Conservation (phyloP, 108 stramenopile genomes). For the Cyclotella atomus region DNA sequence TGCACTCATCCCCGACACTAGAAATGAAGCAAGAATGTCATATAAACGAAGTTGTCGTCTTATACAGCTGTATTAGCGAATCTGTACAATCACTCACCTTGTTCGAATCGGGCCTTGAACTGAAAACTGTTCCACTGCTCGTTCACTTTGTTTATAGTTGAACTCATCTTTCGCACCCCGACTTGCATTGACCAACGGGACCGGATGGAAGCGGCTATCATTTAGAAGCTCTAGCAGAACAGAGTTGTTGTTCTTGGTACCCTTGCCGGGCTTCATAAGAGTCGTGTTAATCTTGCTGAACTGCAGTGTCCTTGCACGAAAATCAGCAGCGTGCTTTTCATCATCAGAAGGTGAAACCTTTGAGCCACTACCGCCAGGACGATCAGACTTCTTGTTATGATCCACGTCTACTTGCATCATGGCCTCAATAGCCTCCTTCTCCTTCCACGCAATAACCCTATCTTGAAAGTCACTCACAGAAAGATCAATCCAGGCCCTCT, state of each 20-base stretch:
- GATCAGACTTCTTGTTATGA: too few relatives aligned
- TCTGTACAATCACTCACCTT: too few relatives aligned
- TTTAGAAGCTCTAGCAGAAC: slow-evolving; percentile 74
- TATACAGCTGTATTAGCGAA: too few relatives aligned
- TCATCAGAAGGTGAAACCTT: slow-evolving; percentile 7
- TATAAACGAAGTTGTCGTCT: too few relatives aligned
- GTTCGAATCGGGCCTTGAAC: slow-evolving; percentile 82
- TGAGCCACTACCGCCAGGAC: too few relatives aligned
- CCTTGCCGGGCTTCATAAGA: slow-evolving; percentile 1
- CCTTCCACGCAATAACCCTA: slow-evolving; percentile 80
- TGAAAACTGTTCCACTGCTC: slow-evolving; percentile 68
- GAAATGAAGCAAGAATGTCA: neutral
- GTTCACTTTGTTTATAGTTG: slow-evolving; percentile 32
- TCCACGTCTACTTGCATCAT: slow-evolving; percentile 55
- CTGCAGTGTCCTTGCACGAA: slow-evolving; percentile 24
- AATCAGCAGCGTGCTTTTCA: slow-evolving; percentile 15
- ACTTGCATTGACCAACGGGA: slow-evolving; percentile 65
- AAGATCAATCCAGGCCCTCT: slow-evolving; percentile 61
- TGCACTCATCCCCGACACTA: slow-evolving; percentile 82
- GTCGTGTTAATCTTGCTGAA: slow-evolving; percentile 30
- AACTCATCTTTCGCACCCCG: slow-evolving; percentile 51
- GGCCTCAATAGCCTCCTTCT: slow-evolving; percentile 74
- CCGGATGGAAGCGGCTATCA: slow-evolving; percentile 79
- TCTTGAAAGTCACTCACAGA: slow-evolving; percentile 80
- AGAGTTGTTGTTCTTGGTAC: slow-evolving; percentile 49